Evolutionary conservation across 2,329 filamentous ascomycete species (phyloP), one percentile per base, ranked within the genome.

Genomic region (Penicillium sp.): DNA sequence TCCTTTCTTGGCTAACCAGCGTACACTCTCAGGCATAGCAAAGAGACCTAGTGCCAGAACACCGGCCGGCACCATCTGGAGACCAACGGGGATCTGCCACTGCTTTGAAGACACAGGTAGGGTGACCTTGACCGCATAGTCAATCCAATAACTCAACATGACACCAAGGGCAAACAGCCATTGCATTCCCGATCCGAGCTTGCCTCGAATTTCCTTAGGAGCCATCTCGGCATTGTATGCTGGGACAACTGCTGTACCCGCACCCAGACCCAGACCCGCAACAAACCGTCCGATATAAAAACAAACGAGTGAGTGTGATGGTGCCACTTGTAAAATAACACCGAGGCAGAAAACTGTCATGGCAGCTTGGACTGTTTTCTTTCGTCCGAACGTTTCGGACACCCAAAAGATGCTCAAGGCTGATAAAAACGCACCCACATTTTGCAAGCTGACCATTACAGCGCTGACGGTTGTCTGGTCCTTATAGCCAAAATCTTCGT

Each of bases 391-490:
- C 16, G 63, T 63, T 37, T 74, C 69, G 2, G 73, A 76, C 29
- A 79, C 53, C 0, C 74, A 73, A 59, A 73, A 77, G 41, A 75
- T 72, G 44, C 67, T 58, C 42, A 79, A 71, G 43, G 75, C 76
- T n/a, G 76, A 73, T 41, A 79, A 70, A 56, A 80, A 80, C 16
- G 76, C 75, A 43, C 77, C 77, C 2, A 75, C 73, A 49, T 79
- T 76, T 22, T 78, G 71, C 3, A 79, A 63, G 33, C 73, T 72
- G 37, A 77, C 74, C 49, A 75, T 73, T 34, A 77, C 73, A 5
- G 75, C 73, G 41, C 67, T 73, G 38, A 75, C 66, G 13, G 68
- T 68, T 0, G 73, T 73, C 40, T 69, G 63, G 42, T 75, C 66
- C 30, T 63, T 62, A 52, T 74, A 77, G 10, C 65, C 53, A 53